phyloP scores from a whole-genome alignment of 2,329 filamentous ascomycete genomes.

The Nakataea oryzae region DNA sequence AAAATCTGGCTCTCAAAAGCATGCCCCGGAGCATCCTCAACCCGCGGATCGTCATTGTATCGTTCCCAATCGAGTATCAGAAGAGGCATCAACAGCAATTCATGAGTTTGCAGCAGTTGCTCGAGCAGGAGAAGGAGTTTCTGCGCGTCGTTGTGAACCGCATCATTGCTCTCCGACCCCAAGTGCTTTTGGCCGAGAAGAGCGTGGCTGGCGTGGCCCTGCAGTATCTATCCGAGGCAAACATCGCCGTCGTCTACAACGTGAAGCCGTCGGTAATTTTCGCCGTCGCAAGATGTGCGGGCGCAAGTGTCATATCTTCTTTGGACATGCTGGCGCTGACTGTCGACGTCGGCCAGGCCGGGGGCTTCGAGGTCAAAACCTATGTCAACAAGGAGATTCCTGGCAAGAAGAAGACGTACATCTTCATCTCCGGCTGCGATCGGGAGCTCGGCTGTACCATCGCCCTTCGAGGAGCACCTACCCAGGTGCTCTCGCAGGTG shows the following conservation, averaged over 20 bases:
- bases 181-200: constrained; percentile 83
- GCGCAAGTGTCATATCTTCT: constrained; percentile 87
- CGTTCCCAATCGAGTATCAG: constrained; percentile 93
- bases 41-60: constrained; percentile 83
- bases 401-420: constrained; percentile 83
- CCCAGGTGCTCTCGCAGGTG: constrained; percentile 60
- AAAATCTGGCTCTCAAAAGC: constrained; percentile 90
- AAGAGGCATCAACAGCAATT: constrained; percentile 79
- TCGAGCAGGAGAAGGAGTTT: constrained; percentile 92
- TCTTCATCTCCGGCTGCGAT: constrained; percentile 84
- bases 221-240: constrained; percentile 76
- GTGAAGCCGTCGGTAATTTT: constrained; percentile 94
- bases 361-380: constrained; percentile 89
- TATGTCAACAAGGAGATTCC: constrained; percentile 70
- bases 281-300: constrained; percentile 84
- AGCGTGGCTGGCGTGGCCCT: constrained; percentile 86
- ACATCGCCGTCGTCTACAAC: constrained; percentile 90
- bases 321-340: constrained; percentile 82
- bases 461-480: constrained; percentile 72
- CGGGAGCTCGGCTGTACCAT: constrained; percentile 92
- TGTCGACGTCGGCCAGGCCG: constrained; percentile 68
- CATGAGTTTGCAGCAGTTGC: constrained; percentile 95
- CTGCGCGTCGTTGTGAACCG: constrained; percentile 83
- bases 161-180: constrained; percentile 76
- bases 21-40: constrained; percentile 82